Evolutionary conservation across 495 filamentous ascomycete genomes (phyloP).

Genomic region (Trichocladium uniseriatum): DNA sequence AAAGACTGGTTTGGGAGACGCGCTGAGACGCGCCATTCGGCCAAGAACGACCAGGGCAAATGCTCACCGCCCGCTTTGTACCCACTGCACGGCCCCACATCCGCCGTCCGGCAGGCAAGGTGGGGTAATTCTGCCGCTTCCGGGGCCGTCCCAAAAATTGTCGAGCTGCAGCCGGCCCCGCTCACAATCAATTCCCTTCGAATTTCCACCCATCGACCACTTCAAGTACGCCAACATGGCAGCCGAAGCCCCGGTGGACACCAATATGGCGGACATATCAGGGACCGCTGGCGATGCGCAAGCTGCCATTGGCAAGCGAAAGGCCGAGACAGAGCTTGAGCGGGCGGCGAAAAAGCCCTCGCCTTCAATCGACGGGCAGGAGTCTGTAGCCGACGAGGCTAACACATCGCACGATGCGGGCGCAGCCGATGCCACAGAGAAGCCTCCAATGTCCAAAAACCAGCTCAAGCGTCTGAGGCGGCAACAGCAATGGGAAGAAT

Average conservation of each 20-base stretch:
- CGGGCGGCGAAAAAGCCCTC: conserved; percentile 8
- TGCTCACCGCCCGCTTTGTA: no score
- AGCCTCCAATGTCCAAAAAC: conserved; percentile 58
- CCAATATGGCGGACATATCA: background rate
- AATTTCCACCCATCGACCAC: background rate
- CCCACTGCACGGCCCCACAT: no score
- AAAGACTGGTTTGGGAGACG: no score
- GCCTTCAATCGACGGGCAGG: background rate
- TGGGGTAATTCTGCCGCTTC: conserved; percentile 4
- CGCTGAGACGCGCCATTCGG: no score
- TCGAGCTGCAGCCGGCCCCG: background rate
- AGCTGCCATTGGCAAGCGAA: conserved; percentile 21
- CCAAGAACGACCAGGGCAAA: no score
- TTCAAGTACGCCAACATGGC: conserved; percentile 2
- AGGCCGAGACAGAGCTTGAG: conserved; percentile 23
- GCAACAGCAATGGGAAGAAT: conserved; percentile 57
- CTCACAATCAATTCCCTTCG: background rate
- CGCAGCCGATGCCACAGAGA: background rate
- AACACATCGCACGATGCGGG: background rate
- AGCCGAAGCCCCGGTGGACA: background rate
- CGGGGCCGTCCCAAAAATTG: background rate
- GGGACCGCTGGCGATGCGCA: background rate
- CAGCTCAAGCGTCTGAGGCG: conserved; percentile 64
- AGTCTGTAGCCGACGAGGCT: conserved; percentile 1
- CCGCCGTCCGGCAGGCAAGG: no score